Evolutionary conservation across 305 asterid genomes (phyloP).

Genomic region (Fraxinus paxiana): DNA sequence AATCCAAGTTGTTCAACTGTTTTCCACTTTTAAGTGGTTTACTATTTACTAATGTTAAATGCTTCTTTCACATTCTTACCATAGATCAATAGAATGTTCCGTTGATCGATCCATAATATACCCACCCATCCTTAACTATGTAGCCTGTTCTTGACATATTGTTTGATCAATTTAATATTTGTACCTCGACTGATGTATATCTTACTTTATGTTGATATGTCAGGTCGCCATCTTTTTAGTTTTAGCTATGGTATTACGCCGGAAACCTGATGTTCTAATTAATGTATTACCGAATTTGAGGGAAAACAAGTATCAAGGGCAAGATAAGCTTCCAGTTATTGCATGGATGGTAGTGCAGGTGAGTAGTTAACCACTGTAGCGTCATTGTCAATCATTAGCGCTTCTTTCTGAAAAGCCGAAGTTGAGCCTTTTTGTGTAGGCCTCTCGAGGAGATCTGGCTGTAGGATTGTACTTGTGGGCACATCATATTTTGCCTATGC

Average conservation of each 20-base stretch:
- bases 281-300: slow-evolving; percentile 46
- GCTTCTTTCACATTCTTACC: neutral
- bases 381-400: neutral
- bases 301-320: slow-evolving; percentile 71
- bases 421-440: slow-evolving; percentile 37
- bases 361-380: slow-evolving; percentile 9
- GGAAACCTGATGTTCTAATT: slow-evolving; percentile 63
- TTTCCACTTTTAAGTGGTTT: neutral
- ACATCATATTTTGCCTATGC: slow-evolving; percentile 60
- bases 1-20: neutral
- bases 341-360: slow-evolving; percentile 83
- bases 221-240: slow-evolving; percentile 76
- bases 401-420: slow-evolving; percentile 12
- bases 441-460: slow-evolving; percentile 71
- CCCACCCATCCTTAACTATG: neutral
- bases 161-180: neutral
- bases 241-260: slow-evolving; percentile 65
- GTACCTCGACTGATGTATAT: neutral
- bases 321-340: slow-evolving; percentile 64
- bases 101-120: neutral
- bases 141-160: neutral
- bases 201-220: slow-evolving; percentile 9
- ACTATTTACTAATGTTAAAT: neutral
- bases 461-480: slow-evolving; percentile 77
- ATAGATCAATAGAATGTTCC: neutral